These are phyloP conservation scores for Bretschneidera sinensis DNA, from an alignment of 345 rosid species.

Conservation along the genomic window DNA sequence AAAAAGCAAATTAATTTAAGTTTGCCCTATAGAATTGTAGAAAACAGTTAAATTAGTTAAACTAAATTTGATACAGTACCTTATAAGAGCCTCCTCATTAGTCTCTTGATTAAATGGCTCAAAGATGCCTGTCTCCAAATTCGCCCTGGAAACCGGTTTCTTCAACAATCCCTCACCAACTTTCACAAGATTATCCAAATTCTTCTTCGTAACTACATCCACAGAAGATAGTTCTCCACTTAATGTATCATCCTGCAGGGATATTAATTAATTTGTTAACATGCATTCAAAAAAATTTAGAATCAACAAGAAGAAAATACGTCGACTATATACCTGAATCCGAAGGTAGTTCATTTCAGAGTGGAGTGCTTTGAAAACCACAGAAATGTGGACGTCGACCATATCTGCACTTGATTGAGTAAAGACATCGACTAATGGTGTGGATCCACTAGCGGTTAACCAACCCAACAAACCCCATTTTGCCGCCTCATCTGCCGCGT, in stretches of 20 bases:
- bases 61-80: too few species aligned
- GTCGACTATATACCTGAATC: slow-evolving; percentile 42
- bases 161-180: slow-evolving; percentile 55
- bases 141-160: slow-evolving; percentile 52
- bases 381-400: slow-evolving; percentile 34
- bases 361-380: slow-evolving; percentile 35
- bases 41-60: too few species aligned
- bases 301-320: too few species aligned
- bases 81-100: slow-evolving; percentile 52
- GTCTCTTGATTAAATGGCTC: slow-evolving; percentile 32
- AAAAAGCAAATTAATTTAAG: too few species aligned
- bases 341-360: slow-evolving; percentile 37
- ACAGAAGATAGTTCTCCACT: slow-evolving; percentile 48
- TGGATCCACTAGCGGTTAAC: slow-evolving; percentile 22
- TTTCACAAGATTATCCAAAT: slow-evolving; percentile 49
- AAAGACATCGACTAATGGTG: slow-evolving; percentile 34
- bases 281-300: too few species aligned
- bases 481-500: slow-evolving; percentile 28
- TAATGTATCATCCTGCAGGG: slow-evolving; percentile 58
- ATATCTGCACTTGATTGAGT: slow-evolving; percentile 36
- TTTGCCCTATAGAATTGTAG: too few species aligned
- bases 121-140: slow-evolving; percentile 48
- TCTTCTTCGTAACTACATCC: slow-evolving; percentile 53
- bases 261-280: too few species aligned
- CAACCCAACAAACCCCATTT: slow-evolving; percentile 42